Base-by-base conservation (phyloP, 1,284 basidiomycete species). In the Malassezia furfur region DNA sequence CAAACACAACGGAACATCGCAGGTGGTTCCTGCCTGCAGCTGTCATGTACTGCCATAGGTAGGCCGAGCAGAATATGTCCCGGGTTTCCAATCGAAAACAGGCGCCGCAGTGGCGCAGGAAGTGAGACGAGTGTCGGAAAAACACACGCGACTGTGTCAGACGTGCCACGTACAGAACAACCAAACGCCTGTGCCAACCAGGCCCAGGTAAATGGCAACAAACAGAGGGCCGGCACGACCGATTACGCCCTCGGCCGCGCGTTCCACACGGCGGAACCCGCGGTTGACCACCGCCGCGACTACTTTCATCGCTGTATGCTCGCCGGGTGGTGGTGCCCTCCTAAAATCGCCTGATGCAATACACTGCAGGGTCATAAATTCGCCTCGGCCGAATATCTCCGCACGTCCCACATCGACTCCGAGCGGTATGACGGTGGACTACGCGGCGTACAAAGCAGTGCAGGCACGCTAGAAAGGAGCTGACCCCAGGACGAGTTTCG, bases 61-160 rank as follows among this genome's bases (percentile, higher is more conserved):
- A 72, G 43, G 15, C 64, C 71, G 9, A 72, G 56, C 4, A 64
- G 39, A 36, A 73, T 57, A 39, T 70, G 71, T 12, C 59, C 52
- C 11, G 68, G 64, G 19, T 60, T 68, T 12, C 57, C 54, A 22
- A 63, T 67, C 28, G 56, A 47, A n/a, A 64, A 54, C 25, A 71
- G 56, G 7, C 57, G 44, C n/a, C 50, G 22, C 3, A 74, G 56
- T 17, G 66, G 54, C 2, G 54, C 32, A 0, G 72, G 72, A 0
- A 67, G 25, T 10, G 65, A 57, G 5, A 66, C 60, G 6, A 64
- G 45, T 7, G 48, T 38, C 19, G 62, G 57, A 36, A 72, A 65
- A 52, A 65, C 64, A 17, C 61, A 54, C 14, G 58, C 57, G 57
- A 70, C 61, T 61, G 44, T 1, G 51, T 48, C 15, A 56, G 49